phyloP scores from a whole-genome alignment of 2,329 filamentous ascomycete genomes.

The Cryphonectria naterciae region DNA sequence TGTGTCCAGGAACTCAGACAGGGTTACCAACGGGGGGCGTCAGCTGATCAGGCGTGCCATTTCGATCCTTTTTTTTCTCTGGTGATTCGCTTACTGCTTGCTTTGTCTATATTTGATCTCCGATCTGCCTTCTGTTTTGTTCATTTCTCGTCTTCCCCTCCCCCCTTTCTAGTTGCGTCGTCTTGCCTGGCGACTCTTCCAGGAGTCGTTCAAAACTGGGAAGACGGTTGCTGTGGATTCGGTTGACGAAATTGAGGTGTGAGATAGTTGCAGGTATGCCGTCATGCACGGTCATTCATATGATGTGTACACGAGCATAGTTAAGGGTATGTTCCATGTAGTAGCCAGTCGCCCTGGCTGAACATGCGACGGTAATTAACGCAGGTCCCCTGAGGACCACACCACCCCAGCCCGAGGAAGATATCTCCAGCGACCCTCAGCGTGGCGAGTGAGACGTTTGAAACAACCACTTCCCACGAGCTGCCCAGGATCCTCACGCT shows the following conservation, averaged over 20 bases:
- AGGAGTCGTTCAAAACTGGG: not conserved
- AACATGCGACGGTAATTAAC: not conserved
- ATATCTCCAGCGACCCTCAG: not conserved
- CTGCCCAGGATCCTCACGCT: not conserved
- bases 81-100: not conserved
- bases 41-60: not conserved
- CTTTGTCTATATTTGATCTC: too few relatives aligned
- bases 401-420: not conserved
- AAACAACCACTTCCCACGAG: not conserved
- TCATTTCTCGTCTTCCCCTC: not conserved
- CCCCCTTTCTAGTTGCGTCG: not conserved
- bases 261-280: not conserved
- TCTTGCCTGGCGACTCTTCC: not conserved
- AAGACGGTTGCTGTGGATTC: not conserved
- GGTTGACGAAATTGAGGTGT: not conserved
- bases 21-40: not conserved
- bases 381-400: constrained; percentile 4
- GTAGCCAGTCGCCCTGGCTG: not conserved
- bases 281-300: not conserved
- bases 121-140: not conserved
- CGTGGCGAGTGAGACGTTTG: constrained; percentile 1
- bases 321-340: not conserved
- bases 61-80: not conserved
- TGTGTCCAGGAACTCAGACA: not conserved
- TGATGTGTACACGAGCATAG: not conserved